These are phyloP conservation scores for Hirsutella rhossiliensis DNA, from an alignment of 2,329 filamentous ascomycete genomes.

Conservation along the genomic window DNA sequence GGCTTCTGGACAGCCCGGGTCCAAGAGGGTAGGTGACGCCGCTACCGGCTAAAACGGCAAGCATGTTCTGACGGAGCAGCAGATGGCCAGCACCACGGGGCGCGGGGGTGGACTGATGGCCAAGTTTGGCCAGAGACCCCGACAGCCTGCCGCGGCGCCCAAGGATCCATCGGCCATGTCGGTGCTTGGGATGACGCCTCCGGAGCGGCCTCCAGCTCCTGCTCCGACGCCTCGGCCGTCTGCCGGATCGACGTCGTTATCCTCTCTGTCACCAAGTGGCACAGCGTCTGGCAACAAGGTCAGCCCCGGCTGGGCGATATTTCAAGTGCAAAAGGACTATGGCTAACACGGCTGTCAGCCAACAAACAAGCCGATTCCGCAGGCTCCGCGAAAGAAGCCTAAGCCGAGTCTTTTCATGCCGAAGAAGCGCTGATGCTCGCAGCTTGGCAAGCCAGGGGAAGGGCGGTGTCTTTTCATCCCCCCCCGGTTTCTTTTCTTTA, in stretches of 20 bases:
- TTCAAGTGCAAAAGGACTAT: neutral
- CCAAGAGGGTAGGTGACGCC: slow-evolving; percentile 28
- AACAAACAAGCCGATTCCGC: slow-evolving; percentile 1
- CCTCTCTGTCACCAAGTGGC: slow-evolving; percentile 5
- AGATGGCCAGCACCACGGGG: slow-evolving; percentile 18
- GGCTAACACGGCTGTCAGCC: neutral
- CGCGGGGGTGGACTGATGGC: slow-evolving; percentile 21
- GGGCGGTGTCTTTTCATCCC: neutral
- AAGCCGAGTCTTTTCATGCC: slow-evolving; percentile 11
- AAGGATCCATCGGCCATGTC: slow-evolving; percentile 41
- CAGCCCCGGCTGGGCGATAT: neutral
- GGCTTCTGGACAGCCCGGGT: slow-evolving; percentile 16
- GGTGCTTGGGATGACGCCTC: slow-evolving; percentile 34
- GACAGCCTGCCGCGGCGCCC: slow-evolving; percentile 15
- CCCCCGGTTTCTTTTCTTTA: neutral
- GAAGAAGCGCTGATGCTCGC: slow-evolving; percentile 7
- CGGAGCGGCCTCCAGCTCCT: slow-evolving; percentile 24
- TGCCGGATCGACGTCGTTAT: slow-evolving; percentile 10
- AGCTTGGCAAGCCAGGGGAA: neutral
- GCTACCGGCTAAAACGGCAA: neutral
- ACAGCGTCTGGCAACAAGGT: slow-evolving; percentile 10
- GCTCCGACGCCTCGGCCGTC: slow-evolving; percentile 6
- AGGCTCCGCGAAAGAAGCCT: slow-evolving; percentile 6
- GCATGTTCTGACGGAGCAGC: slow-evolving; percentile 15
- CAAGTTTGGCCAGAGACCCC: slow-evolving; percentile 22